These are phyloP conservation scores for Candida pseudoviswanathii DNA, from an alignment of 1,139 yeast genomes.

Conservation along the genomic window DNA sequence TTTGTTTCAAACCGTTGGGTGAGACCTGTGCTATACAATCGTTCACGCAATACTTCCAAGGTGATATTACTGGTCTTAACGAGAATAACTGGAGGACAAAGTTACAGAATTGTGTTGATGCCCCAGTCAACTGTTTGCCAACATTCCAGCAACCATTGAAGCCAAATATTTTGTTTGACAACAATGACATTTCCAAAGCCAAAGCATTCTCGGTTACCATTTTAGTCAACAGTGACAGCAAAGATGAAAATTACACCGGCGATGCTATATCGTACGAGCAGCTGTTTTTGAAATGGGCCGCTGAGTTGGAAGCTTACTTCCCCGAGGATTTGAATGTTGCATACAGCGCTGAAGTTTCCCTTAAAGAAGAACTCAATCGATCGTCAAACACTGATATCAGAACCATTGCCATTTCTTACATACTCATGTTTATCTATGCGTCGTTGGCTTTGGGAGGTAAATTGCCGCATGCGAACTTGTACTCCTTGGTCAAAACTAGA, in stretches of 20 bases:
- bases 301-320: constrained; percentile 46
- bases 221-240: constrained; percentile 47
- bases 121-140: constrained; percentile 91
- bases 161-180: constrained; percentile 62
- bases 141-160: constrained; percentile 88
- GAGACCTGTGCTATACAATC: constrained; percentile 89
- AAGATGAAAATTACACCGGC: constrained; percentile 35
- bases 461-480: constrained; percentile 28
- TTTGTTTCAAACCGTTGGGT: constrained; percentile 80
- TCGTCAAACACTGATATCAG: constrained; percentile 78
- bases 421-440: constrained; percentile 89
- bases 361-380: constrained; percentile 80
- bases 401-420: constrained; percentile 72
- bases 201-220: constrained; percentile 78
- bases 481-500: constrained; percentile 57
- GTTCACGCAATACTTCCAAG: constrained; percentile 83
- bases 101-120: constrained; percentile 61
- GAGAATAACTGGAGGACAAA: constrained; percentile 55
- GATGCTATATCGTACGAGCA: constrained; percentile 67
- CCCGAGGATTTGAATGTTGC: constrained; percentile 59
- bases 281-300: constrained; percentile 57
- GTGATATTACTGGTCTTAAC: constrained; percentile 55
- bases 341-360: constrained; percentile 80
- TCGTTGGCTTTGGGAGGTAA: constrained; percentile 78
- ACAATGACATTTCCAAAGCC: constrained; percentile 55